phyloP scores from a whole-genome alignment of 2,329 filamentous ascomycete species.

The Lojkania enalia region DNA sequence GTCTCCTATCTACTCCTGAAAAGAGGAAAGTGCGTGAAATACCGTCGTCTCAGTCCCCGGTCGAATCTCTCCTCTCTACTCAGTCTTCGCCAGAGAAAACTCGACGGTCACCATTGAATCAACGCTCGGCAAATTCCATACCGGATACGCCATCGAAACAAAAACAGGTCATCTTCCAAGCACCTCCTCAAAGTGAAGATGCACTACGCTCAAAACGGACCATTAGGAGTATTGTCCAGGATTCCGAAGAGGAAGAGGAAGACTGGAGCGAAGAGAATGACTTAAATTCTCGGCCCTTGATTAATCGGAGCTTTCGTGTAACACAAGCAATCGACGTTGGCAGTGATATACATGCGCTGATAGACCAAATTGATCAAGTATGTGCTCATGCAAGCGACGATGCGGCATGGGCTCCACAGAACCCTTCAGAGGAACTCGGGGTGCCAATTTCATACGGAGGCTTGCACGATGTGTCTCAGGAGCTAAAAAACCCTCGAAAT shows the following conservation, averaged over 20 bases:
- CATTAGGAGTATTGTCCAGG: constrained; percentile 35
- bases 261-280: constrained; percentile 26
- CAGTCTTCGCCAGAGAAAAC: constrained; percentile 26
- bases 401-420: background rate
- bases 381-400: constrained; percentile 22
- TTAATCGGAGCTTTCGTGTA: no score
- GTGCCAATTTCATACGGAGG: background rate
- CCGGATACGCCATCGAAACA: constrained; percentile 35
- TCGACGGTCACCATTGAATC: constrained; percentile 19
- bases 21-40: constrained; percentile 37
- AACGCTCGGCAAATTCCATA: constrained; percentile 16
- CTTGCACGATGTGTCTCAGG: constrained; percentile 17
- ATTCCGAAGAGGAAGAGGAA: constrained; percentile 40
- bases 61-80: constrained; percentile 34
- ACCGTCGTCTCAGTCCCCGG: constrained; percentile 41
- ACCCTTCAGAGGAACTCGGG: constrained; percentile 15
- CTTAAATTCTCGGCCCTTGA: background rate
- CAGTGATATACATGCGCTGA: constrained; percentile 30
- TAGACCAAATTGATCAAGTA: constrained; percentile 29
- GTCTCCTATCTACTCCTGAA: constrained; percentile 38
- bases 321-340: constrained; percentile 15
- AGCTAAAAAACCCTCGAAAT: constrained; percentile 24
- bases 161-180: constrained; percentile 34
- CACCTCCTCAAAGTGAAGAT: constrained; percentile 11
- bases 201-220: constrained; percentile 23